Evolutionary conservation across 2,329 filamentous ascomycete species (phyloP), one percentile per base, ranked within the genome.

Genomic region (Fusarium annulatum): DNA sequence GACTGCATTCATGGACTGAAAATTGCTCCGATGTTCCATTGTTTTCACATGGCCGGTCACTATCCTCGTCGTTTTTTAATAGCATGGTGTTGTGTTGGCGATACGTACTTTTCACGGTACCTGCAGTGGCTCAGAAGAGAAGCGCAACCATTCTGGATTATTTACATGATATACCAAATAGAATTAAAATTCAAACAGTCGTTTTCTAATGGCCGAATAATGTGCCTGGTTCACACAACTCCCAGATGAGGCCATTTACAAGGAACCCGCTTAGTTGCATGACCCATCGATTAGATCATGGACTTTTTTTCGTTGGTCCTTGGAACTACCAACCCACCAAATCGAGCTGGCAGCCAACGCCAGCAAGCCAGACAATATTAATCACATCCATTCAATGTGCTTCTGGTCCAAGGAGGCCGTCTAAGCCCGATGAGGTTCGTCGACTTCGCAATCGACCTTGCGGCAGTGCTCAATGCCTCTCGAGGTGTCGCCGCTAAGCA

Each of bases 381-480:
- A 61, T 56, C 9, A 56, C 53, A 43, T 56, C 43, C 41, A 39
- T 49, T 75, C 77, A 61, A 81, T 79, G 79, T 58, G 64, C 74
- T 39, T 61, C 59, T 68, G 72, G 72, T 64, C 67, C 64, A 59
- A 42, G 36, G 71, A 76, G 78, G 76, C 72, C 71, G 66, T 49
- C 53, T 67, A 78, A 51, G 51, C 76, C 71, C 76, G 75, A 91
- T 91, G 89, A 84, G 88, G 81, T 85, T 90, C 87, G 89, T 88
- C 84, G 91, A 89, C 84, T 89, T 87, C 79, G 84, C 86, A 71
- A 85, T 95, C 80, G 93, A 95, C 84, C 85, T 93, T 77, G 90
- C 91, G 75, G 89, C 91, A 69, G 86, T 95, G 73, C 86, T 92
- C 81, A 90, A 88, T 85, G 93, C 90, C 79, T 92, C 92, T 57